A percentile compares a stretch with the other conserved stretches of the same genome.
Conservation (phyloP, 2,329 filamentous ascomycete species). For the Sporothrix brasiliensis region DNA sequence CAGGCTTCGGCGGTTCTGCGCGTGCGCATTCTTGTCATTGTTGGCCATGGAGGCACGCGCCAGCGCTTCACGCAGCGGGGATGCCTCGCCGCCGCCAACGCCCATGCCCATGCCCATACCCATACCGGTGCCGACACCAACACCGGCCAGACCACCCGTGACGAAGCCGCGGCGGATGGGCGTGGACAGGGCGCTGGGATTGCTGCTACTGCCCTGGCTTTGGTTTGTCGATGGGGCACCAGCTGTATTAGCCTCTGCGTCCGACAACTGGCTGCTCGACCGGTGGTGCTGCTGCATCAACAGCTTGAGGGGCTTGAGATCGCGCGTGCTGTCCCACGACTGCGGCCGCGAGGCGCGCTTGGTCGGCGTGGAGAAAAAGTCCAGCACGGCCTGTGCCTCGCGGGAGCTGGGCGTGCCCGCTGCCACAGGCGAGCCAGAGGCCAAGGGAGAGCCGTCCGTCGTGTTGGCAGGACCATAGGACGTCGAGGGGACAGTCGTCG, state of each 20-base stretch:
- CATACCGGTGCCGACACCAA: background rate
- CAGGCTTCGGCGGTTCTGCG: constrained; percentile 34
- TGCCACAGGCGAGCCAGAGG: constrained; percentile 1
- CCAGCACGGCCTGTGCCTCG: constrained; percentile 3
- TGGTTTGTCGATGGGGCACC: constrained; percentile 37
- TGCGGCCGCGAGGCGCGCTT: constrained; percentile 55
- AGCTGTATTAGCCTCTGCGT: constrained; percentile 29
- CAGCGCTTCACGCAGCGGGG: constrained; percentile 36
- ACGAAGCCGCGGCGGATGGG: constrained; percentile 31
- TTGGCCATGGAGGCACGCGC: constrained; percentile 32
- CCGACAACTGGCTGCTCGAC: constrained; percentile 37
- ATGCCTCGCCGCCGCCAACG: constrained; percentile 38
- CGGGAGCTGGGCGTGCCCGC: background rate
- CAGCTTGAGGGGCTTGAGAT: constrained; percentile 81
- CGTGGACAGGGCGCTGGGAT: constrained; percentile 15
- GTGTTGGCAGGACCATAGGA: background rate
- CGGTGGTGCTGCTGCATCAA: constrained; percentile 61
- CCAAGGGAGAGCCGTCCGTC: background rate
- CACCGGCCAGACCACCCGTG: constrained; percentile 21
- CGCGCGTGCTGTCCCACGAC: constrained; percentile 66
- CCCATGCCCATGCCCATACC: constrained; percentile 20
- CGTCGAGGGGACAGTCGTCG: background rate
- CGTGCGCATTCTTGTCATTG: constrained; percentile 7
- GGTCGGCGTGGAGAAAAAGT: constrained; percentile 38
- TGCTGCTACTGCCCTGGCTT: constrained; percentile 9